Base-by-base conservation (phyloP, 2,329 filamentous ascomycete genomes). In the Colletotrichum incanum region DNA sequence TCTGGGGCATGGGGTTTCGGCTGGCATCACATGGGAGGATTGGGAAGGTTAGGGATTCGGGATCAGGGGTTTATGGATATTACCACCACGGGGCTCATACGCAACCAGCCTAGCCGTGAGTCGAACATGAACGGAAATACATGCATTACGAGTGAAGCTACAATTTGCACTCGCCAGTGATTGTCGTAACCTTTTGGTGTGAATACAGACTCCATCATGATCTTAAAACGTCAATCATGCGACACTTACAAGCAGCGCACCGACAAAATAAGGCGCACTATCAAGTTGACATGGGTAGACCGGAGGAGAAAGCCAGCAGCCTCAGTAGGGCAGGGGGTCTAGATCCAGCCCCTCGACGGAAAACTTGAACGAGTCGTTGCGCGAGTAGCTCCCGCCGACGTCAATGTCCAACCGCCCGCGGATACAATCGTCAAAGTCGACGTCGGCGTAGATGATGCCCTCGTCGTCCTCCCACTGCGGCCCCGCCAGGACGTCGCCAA, bases 371-470 rank as follows among this genome's bases (percentile, higher is more conserved):
- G 88, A 85, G 79, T 92, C 90, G 73, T 89, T 91, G 66, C 87
- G 87, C 2, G 94, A 95, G 81, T 97, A 98, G 78, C 93, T 95
- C 0, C 95, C 95, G 2, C 91, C 94, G 47, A 94, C 91, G 84
- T 98, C 95, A 58, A 98, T 80, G 80, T 98, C 95, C 75, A 98
- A 80, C 64, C 94, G 86, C 0, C 95, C 95, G 12, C 94, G 87
- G 75, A 95, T 89, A 76, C 95, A 98, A 75, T 98, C 94, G 59
- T 97, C 93, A 77, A 98, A 92, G 78, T 98, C 94, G 4, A 95
- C 92, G 74, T 96, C 93, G 0, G 90, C 87, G 43, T 89, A 89
- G 63, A 95, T 83, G 39, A 98, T 80, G 0, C 90, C 89, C 5
- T 90, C 86, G 67, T 92, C 82, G 72, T 95, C 92, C 71, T 97